Evolutionary conservation across 345 rosid genomes (phyloP).

Genomic region (Hevea brasiliensis): DNA sequence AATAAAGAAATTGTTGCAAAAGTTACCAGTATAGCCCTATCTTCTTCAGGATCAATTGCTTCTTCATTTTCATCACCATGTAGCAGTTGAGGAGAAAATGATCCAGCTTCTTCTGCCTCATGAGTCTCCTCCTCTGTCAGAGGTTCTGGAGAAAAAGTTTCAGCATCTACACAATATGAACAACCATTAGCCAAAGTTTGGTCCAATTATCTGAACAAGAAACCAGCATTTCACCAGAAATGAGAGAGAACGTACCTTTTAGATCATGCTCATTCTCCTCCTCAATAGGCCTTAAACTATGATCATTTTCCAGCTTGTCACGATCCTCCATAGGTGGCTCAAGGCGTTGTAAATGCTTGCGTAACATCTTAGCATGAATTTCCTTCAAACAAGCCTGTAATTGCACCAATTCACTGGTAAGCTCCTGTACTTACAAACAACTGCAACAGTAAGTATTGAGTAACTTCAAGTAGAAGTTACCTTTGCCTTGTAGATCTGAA

Average conservation of each 20-base stretch:
- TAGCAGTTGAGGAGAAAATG: conserved; percentile 82
- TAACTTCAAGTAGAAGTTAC: conserved; percentile 34
- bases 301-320: conserved; percentile 44
- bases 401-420: conserved; percentile 23
- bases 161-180: conserved; percentile 40
- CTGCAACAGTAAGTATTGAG: too few relatives aligned
- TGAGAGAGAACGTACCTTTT: conserved; percentile 27
- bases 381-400: conserved; percentile 87
- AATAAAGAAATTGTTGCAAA: not conserved
- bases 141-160: conserved; percentile 68
- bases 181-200: conserved; percentile 11
- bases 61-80: conserved; percentile 84
- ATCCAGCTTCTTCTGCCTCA: conserved; percentile 71
- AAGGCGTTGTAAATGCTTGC: conserved; percentile 68
- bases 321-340: conserved; percentile 58
- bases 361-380: conserved; percentile 82
- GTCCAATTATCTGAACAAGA: conserved; percentile 7
- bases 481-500: conserved; percentile 92
- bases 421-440: not conserved
- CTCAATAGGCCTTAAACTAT: conserved; percentile 36
- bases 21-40: conserved; percentile 71
- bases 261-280: conserved; percentile 56
- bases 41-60: conserved; percentile 96
- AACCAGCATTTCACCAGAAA: conserved; percentile 7
- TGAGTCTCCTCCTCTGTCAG: conserved; percentile 44